phyloP scores from a whole-genome alignment of 2,329 filamentous ascomycete species.

The Colletotrichum sp. region DNA sequence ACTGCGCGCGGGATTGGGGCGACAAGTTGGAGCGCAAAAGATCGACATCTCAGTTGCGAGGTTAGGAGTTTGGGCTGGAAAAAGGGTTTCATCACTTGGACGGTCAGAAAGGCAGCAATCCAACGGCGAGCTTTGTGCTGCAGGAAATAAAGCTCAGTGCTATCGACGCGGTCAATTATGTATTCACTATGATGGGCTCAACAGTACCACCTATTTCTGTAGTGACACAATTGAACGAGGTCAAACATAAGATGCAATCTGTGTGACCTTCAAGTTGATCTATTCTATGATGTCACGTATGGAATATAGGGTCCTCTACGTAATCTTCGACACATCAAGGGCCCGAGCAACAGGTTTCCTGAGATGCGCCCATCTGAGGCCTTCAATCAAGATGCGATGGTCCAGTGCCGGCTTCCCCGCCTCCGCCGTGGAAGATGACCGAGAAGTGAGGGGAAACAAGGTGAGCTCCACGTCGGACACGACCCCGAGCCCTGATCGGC shows the following conservation, averaged over 20 bases:
- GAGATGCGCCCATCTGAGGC: background rate
- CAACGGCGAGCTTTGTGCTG: background rate
- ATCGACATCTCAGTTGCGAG: constrained; percentile 9
- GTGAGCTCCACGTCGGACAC: background rate
- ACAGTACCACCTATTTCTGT: background rate
- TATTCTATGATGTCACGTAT: background rate
- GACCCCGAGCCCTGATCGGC: background rate
- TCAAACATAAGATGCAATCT: background rate
- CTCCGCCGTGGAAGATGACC: constrained; percentile 5
- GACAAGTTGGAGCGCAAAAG: constrained; percentile 11
- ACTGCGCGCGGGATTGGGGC: constrained; percentile 15
- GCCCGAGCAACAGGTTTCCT: background rate
- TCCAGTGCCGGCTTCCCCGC: background rate
- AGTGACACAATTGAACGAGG: background rate
- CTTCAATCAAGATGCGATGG: background rate
- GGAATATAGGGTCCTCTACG: background rate
- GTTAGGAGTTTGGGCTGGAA: background rate
- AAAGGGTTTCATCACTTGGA: background rate
- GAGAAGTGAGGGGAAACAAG: constrained; percentile 9
- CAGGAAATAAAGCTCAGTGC: background rate
- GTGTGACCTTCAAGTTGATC: background rate
- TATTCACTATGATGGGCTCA: background rate
- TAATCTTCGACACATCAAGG: background rate
- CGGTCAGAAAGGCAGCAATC: background rate
- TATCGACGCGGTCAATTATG: background rate